phyloP scores from a whole-genome alignment of 106 monocot genomes.

The Posidonia australis region DNA sequence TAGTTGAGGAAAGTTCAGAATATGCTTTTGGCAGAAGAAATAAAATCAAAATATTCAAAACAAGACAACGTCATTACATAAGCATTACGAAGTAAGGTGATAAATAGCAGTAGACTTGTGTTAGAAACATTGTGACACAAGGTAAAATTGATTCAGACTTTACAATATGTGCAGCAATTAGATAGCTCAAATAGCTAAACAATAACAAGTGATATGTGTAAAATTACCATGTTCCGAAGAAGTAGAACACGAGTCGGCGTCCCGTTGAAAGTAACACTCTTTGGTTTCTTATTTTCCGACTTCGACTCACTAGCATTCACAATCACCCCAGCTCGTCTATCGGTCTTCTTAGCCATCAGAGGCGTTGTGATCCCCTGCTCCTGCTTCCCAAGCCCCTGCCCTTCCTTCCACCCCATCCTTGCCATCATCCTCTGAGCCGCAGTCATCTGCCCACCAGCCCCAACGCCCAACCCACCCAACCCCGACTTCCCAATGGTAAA shows the following conservation, averaged over 20 bases:
- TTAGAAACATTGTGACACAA: not conserved
- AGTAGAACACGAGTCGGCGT: constrained; percentile 77
- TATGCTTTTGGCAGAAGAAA: not conserved
- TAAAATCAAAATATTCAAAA: no score
- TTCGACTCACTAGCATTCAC: constrained; percentile 79
- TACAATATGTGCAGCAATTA: no score
- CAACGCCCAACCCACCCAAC: constrained; percentile 68
- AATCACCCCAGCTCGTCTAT: constrained; percentile 94
- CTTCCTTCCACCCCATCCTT: constrained; percentile 99
- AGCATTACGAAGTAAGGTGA: not conserved
- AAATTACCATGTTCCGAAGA: constrained; percentile 82
- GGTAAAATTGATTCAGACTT: no score
- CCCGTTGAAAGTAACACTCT: constrained; percentile 63
- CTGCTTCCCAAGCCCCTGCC: constrained; percentile 92
- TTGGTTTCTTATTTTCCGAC: constrained; percentile 59
- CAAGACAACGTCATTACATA: no score
- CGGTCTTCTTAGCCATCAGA: constrained; percentile 92
- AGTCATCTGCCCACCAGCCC: constrained; percentile 98
- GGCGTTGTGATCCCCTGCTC: constrained; percentile 98
- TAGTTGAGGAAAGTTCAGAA: no score
- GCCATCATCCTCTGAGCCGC: constrained; percentile 99
- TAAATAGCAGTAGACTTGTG: not conserved
- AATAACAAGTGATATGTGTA: not conserved
- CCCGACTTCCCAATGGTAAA: constrained; percentile 76
- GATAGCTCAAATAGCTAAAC: not conserved